A percentile compares a stretch with the other conserved stretches of the same genome.
phyloP scores from a whole-genome alignment of 2,329 filamentous ascomycete genomes.

The Colletotrichum abscissum region DNA sequence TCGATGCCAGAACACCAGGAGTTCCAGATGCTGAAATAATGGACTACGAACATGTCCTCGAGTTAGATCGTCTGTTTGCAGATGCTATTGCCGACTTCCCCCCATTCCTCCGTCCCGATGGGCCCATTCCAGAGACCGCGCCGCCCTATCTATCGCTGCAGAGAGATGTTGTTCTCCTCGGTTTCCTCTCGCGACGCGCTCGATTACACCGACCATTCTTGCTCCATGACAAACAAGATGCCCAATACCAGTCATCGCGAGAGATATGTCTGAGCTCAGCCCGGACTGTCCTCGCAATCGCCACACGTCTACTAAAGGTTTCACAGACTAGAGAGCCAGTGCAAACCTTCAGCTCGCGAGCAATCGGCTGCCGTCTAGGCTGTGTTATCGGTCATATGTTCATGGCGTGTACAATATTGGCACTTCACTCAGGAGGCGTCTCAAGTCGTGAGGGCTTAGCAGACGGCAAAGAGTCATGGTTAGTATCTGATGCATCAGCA shows the following conservation, averaged over 20 bases:
- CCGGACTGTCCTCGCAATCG: slow-evolving; percentile 38
- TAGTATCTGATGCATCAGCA: background rate
- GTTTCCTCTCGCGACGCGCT: slow-evolving; percentile 41
- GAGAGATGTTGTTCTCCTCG: slow-evolving; percentile 38
- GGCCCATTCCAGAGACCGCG: slow-evolving; percentile 29
- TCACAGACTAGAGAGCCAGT: background rate
- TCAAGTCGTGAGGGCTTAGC: background rate
- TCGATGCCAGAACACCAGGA: slow-evolving; percentile 45
- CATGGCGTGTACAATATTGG: slow-evolving; percentile 40
- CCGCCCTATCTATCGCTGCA: slow-evolving; percentile 36
- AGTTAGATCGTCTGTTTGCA: slow-evolving; percentile 45
- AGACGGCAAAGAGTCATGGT: background rate
- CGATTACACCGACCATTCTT: slow-evolving; percentile 43
- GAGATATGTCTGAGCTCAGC: slow-evolving; percentile 41
- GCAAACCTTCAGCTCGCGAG: background rate
- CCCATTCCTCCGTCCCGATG: slow-evolving; percentile 29
- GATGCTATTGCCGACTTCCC: slow-evolving; percentile 37
- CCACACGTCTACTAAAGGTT: slow-evolving; percentile 35
- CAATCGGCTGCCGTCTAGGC: slow-evolving; percentile 31
- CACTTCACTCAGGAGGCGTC: slow-evolving; percentile 27
- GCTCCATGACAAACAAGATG: slow-evolving; percentile 27
- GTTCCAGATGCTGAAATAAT: slow-evolving; percentile 43
- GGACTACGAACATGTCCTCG: slow-evolving; percentile 45
- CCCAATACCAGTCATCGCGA: slow-evolving; percentile 28
- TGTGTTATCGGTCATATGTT: slow-evolving; percentile 40